phyloP scores from a whole-genome alignment of 805 yeast genomes.

The Candida anglica region DNA sequence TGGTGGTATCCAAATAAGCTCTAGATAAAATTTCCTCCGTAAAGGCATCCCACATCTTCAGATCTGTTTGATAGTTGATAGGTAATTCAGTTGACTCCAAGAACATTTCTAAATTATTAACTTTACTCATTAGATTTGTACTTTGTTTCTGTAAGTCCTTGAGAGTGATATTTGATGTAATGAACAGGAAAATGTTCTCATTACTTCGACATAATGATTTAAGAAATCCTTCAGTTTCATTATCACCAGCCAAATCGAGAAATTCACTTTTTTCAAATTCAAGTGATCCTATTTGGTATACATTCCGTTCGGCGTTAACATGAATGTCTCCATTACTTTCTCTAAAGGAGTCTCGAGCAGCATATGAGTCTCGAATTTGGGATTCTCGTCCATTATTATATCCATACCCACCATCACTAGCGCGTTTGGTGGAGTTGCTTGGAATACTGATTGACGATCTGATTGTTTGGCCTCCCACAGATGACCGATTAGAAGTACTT shows the following conservation, averaged over 20 bases:
- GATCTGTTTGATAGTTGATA: constrained; percentile 18
- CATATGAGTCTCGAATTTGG: neutral
- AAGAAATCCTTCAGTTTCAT: constrained; percentile 57
- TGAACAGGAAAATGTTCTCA: constrained; percentile 35
- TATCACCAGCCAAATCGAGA: constrained; percentile 28
- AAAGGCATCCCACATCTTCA: constrained; percentile 32
- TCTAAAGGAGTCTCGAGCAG: constrained; percentile 3
- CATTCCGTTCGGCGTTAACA: constrained; percentile 23
- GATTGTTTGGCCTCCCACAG: constrained; percentile 2
- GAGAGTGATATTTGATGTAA: constrained; percentile 38
- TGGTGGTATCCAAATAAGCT: constrained; percentile 25
- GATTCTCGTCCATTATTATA: too few species aligned
- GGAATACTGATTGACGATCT: constrained; percentile 1
- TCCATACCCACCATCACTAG: neutral
- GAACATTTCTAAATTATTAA: constrained; percentile 23
- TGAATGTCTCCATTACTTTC: constrained; percentile 14
- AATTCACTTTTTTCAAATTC: constrained; percentile 53
- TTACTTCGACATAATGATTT: constrained; percentile 31
- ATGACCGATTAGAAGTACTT: constrained; percentile 4
- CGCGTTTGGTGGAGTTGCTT: neutral
- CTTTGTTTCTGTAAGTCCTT: constrained; percentile 41
- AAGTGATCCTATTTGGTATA: constrained; percentile 42
- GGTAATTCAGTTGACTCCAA: constrained; percentile 33
- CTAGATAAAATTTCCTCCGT: constrained; percentile 24
- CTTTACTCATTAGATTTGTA: constrained; percentile 25